A percentile compares a stretch with the other conserved stretches of the same genome.
These are phyloP conservation scores for Boletus rubescentipes DNA, from an alignment of 768 basidiomycete genomes.

Conservation along the genomic window DNA sequence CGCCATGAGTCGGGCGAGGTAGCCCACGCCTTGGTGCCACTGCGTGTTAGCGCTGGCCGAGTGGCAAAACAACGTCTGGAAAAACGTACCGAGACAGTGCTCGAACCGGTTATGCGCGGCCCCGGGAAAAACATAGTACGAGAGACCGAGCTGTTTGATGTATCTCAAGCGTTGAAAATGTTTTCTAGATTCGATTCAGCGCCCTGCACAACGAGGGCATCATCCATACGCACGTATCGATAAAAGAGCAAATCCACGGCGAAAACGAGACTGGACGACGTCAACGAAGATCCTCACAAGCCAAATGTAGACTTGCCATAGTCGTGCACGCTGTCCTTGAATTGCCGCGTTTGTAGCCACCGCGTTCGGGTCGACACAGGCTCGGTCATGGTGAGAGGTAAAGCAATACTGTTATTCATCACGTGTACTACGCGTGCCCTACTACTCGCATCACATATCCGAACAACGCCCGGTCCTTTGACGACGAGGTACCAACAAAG, in stretches of 20 bases:
- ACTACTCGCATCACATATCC: not conserved
- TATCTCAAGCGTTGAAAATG: slow-evolving; percentile 77
- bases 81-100: slow-evolving; percentile 72
- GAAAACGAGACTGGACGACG: slow-evolving; percentile 27
- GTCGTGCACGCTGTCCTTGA: slow-evolving; percentile 45
- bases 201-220: not conserved
- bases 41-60: not conserved
- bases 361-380: not conserved
- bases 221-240: slow-evolving; percentile 57
- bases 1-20: slow-evolving; percentile 66
- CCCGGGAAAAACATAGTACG: slow-evolving; percentile 73
- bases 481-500: not conserved
- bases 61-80: too few relatives aligned
- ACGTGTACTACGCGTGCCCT: slow-evolving; percentile 6
- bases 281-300: not conserved
- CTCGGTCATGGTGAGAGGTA: slow-evolving; percentile 1
- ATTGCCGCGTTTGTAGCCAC: slow-evolving; percentile 17
- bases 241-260: slow-evolving; percentile 45
- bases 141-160: slow-evolving; percentile 80
- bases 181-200: slow-evolving; percentile 38
- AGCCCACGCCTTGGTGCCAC: slow-evolving; percentile 59
- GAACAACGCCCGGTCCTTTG: not conserved
- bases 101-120: slow-evolving; percentile 84
- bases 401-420: not conserved
- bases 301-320: slow-evolving; percentile 29